Base-by-base conservation (phyloP, 31 red algal genomes). In the Odonthalia washingtoniensis region DNA sequence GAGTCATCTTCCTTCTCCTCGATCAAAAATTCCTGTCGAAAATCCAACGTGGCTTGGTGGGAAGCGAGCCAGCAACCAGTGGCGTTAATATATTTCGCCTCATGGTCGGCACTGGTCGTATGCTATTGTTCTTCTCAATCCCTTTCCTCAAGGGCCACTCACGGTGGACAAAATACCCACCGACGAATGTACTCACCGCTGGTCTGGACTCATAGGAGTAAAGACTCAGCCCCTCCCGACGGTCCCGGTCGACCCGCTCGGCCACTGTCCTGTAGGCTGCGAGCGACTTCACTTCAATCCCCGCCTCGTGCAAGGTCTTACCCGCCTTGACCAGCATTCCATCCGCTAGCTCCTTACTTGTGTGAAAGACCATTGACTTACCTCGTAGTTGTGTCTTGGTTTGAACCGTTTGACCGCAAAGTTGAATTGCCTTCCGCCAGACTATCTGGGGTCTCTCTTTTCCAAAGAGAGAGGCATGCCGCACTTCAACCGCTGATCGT, bases 81-180 rank as follows among this genome's bases (percentile, higher is more conserved):
- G 1, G 82, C 72, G 39, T 86, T 92, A 34, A 75, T 38, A 65
- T 86, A 92, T 3, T 92, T 92, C 0, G 83, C 67, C 74, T 92
- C 82, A 30, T 92, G 68, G 2, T 90, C 70, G 0, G 32, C 24
- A 90, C 77, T 28, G 69, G 26, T 0, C 78, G 49, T 12, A 90
- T 3, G 39, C 42, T 73, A 4, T 33, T 34, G 40, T 85, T 57
- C 43, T 63, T 74, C 14, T 74, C 44, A 0, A 85, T 5, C 0
- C 44, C 35, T 0, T 73, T 46, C 3, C 78, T 37, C 12, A 90
- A 17, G 18, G 67, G 69, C 87, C 78, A 90, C 0, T 82, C 66
- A 2, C 46, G 42, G 49, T 90, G 87, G 76, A 82, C 74, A 90
- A 90, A 82, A 16, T 40, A 14, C 16, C 52, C 52, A 61, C n/a